Conservation (phyloP, 2,329 filamentous ascomycete species). For the Cladophialophora bantiana region DNA sequence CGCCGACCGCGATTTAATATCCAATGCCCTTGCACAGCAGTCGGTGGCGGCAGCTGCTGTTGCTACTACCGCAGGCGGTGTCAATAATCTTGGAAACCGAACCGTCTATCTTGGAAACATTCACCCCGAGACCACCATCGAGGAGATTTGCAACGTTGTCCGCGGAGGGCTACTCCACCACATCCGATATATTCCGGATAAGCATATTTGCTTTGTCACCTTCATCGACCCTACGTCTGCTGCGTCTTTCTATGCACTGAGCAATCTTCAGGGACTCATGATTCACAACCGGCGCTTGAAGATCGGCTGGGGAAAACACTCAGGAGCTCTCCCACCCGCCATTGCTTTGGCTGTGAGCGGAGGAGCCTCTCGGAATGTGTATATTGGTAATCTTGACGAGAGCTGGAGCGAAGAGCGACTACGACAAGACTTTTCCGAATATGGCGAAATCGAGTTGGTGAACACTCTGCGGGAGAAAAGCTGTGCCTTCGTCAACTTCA, state of each 20-base stretch:
- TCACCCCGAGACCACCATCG: conserved; percentile 96
- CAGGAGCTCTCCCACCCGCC: conserved; percentile 90
- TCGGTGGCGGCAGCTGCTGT: conserved; percentile 96
- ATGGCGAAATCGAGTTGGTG: conserved; percentile 95
- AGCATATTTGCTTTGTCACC: conserved; percentile 99
- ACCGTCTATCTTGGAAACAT: conserved; percentile 99
- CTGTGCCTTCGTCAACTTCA: conserved; percentile 99
- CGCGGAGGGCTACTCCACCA: conserved; percentile 94
- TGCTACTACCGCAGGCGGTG: conserved; percentile 92
- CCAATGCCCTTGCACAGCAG: conserved; percentile 93
- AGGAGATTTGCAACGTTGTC: conserved; percentile 99
- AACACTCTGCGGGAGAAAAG: conserved; percentile 98
- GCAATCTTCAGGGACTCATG: conserved; percentile 97
- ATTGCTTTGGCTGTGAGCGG: conserved; percentile 96
- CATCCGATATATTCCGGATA: conserved; percentile 98
- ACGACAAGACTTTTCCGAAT: conserved; percentile 95
- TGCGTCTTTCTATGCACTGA: conserved; percentile 95
- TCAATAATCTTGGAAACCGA: conserved; percentile 95
- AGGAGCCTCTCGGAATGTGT: conserved; percentile 97
- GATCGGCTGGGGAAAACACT: conserved; percentile 99
- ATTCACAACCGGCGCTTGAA: conserved; percentile 98
- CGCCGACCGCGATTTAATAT: conserved; percentile 94
- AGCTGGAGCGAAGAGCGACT: conserved; percentile 96
- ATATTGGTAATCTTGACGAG: conserved; percentile 96
- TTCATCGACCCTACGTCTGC: conserved; percentile 99